Evolutionary conservation across 106 monocot species (phyloP), one percentile per base, ranked within the genome.

Genomic region (Dactylorhiza incarnata): DNA sequence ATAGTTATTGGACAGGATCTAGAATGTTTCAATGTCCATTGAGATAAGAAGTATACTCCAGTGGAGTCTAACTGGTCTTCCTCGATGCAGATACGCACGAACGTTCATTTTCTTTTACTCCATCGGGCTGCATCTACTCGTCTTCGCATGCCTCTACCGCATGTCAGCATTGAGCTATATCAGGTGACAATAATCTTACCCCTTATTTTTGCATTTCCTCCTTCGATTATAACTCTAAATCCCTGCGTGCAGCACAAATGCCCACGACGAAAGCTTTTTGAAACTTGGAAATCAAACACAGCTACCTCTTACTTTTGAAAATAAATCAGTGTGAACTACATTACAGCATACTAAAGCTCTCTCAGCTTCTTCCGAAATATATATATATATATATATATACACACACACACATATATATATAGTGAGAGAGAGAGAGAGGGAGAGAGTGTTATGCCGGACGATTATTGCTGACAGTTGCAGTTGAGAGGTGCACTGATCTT

Each of bases 31-130:
- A 37, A 37, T 37, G 0, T 37, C 1, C 37, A 37, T 37, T 37
- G 37, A 37, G 37, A 37, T 37, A 37, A 37, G 37, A 37, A 37
- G 37, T 37, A 37, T 37, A 1, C 37, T 37, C 37, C 37, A 37
- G 37, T 37, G 37, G 37, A 52, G 9, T 52, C 15, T 52, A 52
- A 52, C 2, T 52, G 52, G 12, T 63, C 68, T 9, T 29, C 13
- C 24, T 49, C 63, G 22, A 52, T 54, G 53, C 89, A 97, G 96
- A 72, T 93, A 93, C 65, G 96, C 93, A 7, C 83, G 96, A 15
- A 93, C 93, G 0, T 97, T 97, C 74, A 76, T 97, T 49, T 97
- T 97, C 87, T 97, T 97, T 76, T 97, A 97, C 78, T 93, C 90
- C 7, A 97, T 97, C 16, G 96, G 96, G 9, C 72, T 97, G 81